phyloP scores from a whole-genome alignment of 1,139 yeast genomes.

The Tardiomyces depauwii region DNA sequence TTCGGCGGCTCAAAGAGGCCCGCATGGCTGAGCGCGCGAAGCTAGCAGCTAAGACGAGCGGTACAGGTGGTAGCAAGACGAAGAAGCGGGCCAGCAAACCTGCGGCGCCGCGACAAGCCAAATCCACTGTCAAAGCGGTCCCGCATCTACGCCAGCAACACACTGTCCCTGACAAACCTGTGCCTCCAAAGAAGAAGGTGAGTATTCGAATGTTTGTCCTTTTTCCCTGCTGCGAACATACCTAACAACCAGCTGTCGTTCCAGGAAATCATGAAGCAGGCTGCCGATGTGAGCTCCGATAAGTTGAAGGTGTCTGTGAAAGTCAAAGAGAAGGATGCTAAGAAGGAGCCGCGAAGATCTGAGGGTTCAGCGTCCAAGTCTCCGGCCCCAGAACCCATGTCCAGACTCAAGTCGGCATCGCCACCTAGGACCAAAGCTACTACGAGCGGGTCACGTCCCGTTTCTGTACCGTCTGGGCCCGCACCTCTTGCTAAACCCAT shows the following conservation, averaged over 20 bases:
- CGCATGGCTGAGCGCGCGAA: slow-evolving; percentile 10
- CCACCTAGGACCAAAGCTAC: background rate
- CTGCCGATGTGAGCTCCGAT: slow-evolving; percentile 24
- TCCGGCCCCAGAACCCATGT: too few relatives aligned
- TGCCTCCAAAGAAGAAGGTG: slow-evolving; percentile 15
- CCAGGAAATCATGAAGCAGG: slow-evolving; percentile 29
- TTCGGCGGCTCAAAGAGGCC: slow-evolving; percentile 21
- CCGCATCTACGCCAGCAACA: background rate
- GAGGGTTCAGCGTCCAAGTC: too few relatives aligned
- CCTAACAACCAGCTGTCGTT: slow-evolving; percentile 9
- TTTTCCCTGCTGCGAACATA: background rate
- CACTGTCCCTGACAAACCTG: background rate
- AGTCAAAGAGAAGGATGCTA: slow-evolving; percentile 11
- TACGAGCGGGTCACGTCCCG: background rate
- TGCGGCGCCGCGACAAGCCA: slow-evolving; percentile 3
- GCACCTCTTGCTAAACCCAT: slow-evolving; percentile 23
- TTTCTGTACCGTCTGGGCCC: slow-evolving; percentile 3
- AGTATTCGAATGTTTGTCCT: slow-evolving; percentile 12
- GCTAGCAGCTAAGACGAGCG: slow-evolving; percentile 2
- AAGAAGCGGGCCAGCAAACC: slow-evolving; percentile 2
- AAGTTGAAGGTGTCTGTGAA: slow-evolving; percentile 27
- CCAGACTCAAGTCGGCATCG: background rate
- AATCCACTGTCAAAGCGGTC: slow-evolving; percentile 1
- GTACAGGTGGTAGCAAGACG: background rate
- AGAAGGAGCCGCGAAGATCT: background rate